Conservation (phyloP, 202 grass and related monocot species). For the Brachypodium distachyon region DNA sequence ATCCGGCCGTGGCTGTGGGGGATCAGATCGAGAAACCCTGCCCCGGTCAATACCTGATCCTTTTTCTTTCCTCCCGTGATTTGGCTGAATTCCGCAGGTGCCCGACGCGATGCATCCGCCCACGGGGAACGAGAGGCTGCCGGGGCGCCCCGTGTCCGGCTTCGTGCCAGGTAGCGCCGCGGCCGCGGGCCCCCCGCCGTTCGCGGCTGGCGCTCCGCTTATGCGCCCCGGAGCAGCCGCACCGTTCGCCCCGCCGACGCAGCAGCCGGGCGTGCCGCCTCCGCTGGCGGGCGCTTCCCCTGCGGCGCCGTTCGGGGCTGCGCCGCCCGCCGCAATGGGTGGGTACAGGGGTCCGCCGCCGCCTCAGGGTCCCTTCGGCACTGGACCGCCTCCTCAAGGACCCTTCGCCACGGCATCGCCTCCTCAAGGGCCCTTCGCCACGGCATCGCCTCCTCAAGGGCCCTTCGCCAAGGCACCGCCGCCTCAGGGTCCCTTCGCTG, state of each 20-base stretch:
- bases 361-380: not conserved
- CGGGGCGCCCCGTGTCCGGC: conserved; percentile 21
- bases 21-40: conserved; percentile 24
- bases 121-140: conserved; percentile 32
- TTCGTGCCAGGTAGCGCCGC: conserved; percentile 26
- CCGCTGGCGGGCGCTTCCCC: not conserved
- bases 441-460: not conserved
- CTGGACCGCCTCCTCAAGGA: not conserved
- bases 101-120: conserved; percentile 37
- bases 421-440: not conserved
- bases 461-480: not conserved
- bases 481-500: not conserved
- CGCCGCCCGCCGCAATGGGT: conserved; percentile 3
- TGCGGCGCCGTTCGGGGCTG: not conserved
- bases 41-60: conserved; percentile 10
- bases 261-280: not conserved
- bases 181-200: not conserved
- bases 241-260: not conserved
- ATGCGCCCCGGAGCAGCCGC: not conserved
- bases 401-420: not conserved
- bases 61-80: not conserved
- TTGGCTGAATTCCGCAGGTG: conserved; percentile 3
- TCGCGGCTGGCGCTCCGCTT: not conserved
- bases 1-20: conserved; percentile 13
- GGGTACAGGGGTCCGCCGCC: conserved; percentile 15